Conservation (phyloP, 1,284 basidiomycete genomes). For the Ceratobasidium sp. region DNA sequence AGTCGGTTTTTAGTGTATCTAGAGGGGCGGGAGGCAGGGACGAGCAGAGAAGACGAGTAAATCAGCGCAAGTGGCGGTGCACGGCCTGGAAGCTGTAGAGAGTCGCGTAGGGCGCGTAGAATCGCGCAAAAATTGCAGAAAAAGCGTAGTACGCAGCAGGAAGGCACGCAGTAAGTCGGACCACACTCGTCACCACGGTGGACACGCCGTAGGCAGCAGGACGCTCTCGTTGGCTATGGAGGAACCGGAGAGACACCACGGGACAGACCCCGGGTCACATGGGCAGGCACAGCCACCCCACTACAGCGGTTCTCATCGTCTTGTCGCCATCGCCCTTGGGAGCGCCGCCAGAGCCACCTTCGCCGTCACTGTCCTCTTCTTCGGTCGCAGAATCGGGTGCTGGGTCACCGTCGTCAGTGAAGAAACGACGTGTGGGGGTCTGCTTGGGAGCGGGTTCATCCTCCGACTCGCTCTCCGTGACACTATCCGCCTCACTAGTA, state of each 20-base stretch:
- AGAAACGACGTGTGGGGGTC: background rate
- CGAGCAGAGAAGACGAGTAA: background rate
- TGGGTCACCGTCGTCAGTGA: background rate
- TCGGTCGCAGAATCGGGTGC: background rate
- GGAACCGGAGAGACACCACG: background rate
- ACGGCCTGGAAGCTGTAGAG: background rate
- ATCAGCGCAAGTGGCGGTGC: background rate
- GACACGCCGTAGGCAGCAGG: conserved; percentile 1
- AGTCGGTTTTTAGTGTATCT: too few species aligned
- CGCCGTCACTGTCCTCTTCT: background rate
- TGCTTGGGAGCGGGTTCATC: background rate
- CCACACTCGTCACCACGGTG: conserved; percentile 16
- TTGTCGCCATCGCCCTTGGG: background rate
- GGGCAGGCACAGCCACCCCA: background rate
- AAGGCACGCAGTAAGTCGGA: background rate
- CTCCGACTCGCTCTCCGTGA: background rate
- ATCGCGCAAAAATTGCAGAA: background rate
- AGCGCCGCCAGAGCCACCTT: background rate
- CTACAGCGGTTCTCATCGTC: background rate
- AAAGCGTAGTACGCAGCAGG: background rate
- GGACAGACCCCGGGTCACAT: background rate
- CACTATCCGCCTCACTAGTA: background rate
- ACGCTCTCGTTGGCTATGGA: background rate
- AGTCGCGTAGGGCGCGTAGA: background rate
- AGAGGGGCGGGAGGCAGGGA: background rate